A percentile compares a stretch with the other conserved stretches of the same genome.
phyloP scores from a whole-genome alignment of 1,284 basidiomycete species.

The Nidula niveotomentosa region DNA sequence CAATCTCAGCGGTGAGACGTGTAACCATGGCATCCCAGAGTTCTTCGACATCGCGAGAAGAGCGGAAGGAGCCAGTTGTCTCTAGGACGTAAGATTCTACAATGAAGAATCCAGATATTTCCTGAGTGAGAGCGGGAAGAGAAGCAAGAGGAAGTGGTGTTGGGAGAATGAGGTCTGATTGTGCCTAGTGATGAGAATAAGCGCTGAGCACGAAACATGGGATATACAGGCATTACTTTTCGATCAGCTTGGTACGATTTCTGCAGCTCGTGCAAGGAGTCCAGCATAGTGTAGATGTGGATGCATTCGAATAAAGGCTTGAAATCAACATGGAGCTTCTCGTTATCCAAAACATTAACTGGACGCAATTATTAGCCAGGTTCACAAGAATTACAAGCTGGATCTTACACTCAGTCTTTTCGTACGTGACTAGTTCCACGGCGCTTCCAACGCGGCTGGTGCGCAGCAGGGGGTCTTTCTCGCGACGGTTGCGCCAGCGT shows the following conservation, averaged over 20 bases:
- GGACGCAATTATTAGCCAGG: slow-evolving; percentile 1
- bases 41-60: slow-evolving; percentile 90
- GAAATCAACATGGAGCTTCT: slow-evolving; percentile 89
- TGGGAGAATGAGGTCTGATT: slow-evolving; percentile 95
- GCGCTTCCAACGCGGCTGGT: slow-evolving; percentile 90
- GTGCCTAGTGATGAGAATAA: slow-evolving; percentile 57
- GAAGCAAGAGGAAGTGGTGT: slow-evolving; percentile 57
- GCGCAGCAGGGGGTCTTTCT: slow-evolving; percentile 75
- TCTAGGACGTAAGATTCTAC: slow-evolving; percentile 93
- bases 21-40: slow-evolving; percentile 92
- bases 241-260: slow-evolving; percentile 95
- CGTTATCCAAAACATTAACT: slow-evolving; percentile 94
- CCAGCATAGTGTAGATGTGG: slow-evolving; percentile 93
- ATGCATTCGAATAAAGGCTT: slow-evolving; percentile 96
- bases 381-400: too few species aligned
- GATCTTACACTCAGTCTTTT: slow-evolving; percentile 88
- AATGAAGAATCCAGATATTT: slow-evolving; percentile 99
- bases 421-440: slow-evolving; percentile 91
- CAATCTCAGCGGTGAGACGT: slow-evolving; percentile 78
- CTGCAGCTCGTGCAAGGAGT: slow-evolving; percentile 87
- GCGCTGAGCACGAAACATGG: slow-evolving; percentile 5
- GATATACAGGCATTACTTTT: slow-evolving; percentile 52
- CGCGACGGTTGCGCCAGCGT: slow-evolving; percentile 82
- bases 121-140: slow-evolving; percentile 74
- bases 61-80: slow-evolving; percentile 85